Conservation (phyloP, 2,329 filamentous ascomycete species). For the Xylaria sp. region DNA sequence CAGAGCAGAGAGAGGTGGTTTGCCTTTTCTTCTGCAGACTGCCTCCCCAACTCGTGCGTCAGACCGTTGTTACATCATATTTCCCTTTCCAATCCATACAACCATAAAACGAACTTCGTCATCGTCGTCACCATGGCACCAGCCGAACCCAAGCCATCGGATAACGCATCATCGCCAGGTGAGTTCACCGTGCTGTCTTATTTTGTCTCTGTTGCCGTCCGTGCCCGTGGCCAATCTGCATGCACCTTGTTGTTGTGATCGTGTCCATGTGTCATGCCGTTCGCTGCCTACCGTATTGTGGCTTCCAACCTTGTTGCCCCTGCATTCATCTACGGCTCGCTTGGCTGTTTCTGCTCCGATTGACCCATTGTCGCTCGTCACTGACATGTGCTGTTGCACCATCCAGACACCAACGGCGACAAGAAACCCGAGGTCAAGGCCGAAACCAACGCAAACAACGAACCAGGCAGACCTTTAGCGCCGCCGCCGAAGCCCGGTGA, state of each 20-base stretch:
- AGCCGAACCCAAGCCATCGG: slow-evolving; percentile 50
- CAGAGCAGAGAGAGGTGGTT: slow-evolving; percentile 47
- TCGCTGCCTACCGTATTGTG: slow-evolving; percentile 14
- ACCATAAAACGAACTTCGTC: slow-evolving; percentile 49
- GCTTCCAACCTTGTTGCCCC: slow-evolving; percentile 17
- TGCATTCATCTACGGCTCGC: slow-evolving; percentile 16
- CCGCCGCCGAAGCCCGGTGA: slow-evolving; percentile 75
- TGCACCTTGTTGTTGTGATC: slow-evolving; percentile 26
- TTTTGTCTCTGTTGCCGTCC: slow-evolving; percentile 7
- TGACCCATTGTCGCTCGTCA: slow-evolving; percentile 38
- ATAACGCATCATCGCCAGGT: slow-evolving; percentile 52
- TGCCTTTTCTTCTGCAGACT: slow-evolving; percentile 49
- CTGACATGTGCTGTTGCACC: slow-evolving; percentile 42
- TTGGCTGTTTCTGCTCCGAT: slow-evolving; percentile 19
- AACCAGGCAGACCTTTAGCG: slow-evolving; percentile 72
- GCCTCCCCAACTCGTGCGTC: slow-evolving; percentile 48
- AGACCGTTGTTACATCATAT: slow-evolving; percentile 52
- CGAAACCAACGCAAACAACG: slow-evolving; percentile 64
- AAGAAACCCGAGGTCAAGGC: slow-evolving; percentile 63
- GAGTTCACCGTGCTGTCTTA: slow-evolving; percentile 38
- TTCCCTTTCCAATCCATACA: slow-evolving; percentile 44
- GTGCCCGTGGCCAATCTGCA: slow-evolving; percentile 17
- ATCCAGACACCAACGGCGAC: slow-evolving; percentile 57
- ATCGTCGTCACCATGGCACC: slow-evolving; percentile 53
- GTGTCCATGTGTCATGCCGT: slow-evolving; percentile 24